Percentiles rank a stretch among this genome's conserved stretches.
Conservation (phyloP, 2,329 filamentous ascomycete species). For the Trichoderma oligosporum region DNA sequence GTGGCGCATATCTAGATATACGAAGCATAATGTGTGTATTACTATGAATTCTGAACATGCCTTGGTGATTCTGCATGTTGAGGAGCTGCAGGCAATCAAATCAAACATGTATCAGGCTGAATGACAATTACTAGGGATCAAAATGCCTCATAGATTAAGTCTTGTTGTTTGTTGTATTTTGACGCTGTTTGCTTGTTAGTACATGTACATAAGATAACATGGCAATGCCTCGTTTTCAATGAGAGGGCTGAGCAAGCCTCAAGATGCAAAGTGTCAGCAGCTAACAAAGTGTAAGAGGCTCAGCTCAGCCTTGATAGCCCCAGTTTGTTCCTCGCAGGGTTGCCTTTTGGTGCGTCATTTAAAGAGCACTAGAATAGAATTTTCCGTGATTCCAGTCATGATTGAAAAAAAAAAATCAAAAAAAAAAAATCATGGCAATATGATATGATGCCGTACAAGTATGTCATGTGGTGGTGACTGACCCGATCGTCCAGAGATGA, state of each 20-base stretch:
- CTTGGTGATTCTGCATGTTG: too few relatives aligned
- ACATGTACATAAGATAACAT: not conserved
- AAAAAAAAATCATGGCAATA: too few relatives aligned
- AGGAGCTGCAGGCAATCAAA: too few relatives aligned
- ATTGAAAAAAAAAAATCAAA: too few relatives aligned
- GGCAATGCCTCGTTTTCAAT: not conserved
- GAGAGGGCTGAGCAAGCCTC: slow-evolving; percentile 10
- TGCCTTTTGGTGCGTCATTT: not conserved
- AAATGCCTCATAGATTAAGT: not conserved
- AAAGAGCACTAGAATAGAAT: not conserved
- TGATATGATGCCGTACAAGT: too few relatives aligned
- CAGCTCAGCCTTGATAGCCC: slow-evolving; percentile 6
- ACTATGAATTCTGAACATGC: too few relatives aligned
- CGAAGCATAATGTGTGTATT: too few relatives aligned
- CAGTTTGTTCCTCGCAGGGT: slow-evolving; percentile 2
- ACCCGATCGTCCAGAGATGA: too few relatives aligned
- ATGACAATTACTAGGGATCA: not conserved
- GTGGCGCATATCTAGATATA: too few relatives aligned
- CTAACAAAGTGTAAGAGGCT: not conserved
- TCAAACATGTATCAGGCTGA: not conserved
- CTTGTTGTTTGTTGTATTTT: not conserved
- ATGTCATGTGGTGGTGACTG: too few relatives aligned
- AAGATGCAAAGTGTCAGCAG: not conserved
- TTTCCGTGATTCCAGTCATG: not conserved
- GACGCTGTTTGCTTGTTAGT: not conserved